phyloP scores from a whole-genome alignment of 2,329 filamentous ascomycete genomes.

The Dryadomyces sulphureus region DNA sequence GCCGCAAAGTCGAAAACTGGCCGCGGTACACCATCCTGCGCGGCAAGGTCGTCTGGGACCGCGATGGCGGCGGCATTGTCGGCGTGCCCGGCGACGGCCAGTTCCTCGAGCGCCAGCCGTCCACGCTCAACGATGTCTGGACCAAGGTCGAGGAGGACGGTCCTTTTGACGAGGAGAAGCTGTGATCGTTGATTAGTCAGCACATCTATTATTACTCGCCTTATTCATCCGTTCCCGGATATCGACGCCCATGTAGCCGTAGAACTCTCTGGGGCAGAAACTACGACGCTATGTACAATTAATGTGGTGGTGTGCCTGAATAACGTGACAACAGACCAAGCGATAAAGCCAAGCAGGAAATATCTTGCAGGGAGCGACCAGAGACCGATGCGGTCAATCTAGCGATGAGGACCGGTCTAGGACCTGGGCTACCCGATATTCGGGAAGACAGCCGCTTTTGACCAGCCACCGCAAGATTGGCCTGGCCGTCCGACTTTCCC shows the following conservation, averaged over 20 bases:
- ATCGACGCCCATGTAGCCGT: background rate
- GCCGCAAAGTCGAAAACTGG: constrained; percentile 41
- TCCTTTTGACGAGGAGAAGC: constrained; percentile 10
- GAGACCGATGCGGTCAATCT: too few species aligned
- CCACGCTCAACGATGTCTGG: constrained; percentile 12
- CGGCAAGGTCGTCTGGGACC: constrained; percentile 43
- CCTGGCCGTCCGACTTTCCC: too few species aligned
- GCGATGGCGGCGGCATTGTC: constrained; percentile 32
- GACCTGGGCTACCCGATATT: too few species aligned
- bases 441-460: too few species aligned
- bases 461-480: too few species aligned
- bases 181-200: constrained; percentile 3
- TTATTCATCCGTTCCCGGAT: background rate
- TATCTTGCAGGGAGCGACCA: too few species aligned
- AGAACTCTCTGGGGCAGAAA: too few species aligned
- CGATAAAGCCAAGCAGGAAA: too few species aligned
- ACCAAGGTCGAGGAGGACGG: constrained; percentile 9
- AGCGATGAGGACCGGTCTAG: too few species aligned
- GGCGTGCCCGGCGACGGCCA: constrained; percentile 31
- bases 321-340: too few species aligned
- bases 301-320: too few species aligned
- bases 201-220: background rate
- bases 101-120: constrained; percentile 28
- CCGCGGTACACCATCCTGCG: constrained; percentile 44
- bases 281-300: too few species aligned